Evolutionary conservation across 768 basidiomycete species (phyloP).

Genomic region (Auriscalpium vulgare): DNA sequence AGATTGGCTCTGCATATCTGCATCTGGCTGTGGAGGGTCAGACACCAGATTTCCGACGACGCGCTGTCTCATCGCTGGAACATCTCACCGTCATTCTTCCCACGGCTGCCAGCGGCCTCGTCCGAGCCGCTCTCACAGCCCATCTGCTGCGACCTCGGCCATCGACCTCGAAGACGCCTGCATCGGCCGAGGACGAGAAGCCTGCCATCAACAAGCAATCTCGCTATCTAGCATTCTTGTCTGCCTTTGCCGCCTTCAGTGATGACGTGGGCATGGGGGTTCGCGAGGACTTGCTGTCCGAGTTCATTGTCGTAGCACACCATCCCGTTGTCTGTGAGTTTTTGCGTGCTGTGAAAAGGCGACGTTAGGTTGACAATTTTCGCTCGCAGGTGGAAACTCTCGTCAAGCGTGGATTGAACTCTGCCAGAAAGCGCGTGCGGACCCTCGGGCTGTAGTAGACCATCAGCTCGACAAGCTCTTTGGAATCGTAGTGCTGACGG

Average conservation of each 20-base stretch:
- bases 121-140: slow-evolving; percentile 51
- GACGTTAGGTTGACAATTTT: background rate
- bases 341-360: background rate
- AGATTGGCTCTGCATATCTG: slow-evolving; percentile 59
- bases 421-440: slow-evolving; percentile 58
- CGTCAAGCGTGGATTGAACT: slow-evolving; percentile 74
- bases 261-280: slow-evolving; percentile 33
- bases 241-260: slow-evolving; percentile 40
- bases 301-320: slow-evolving; percentile 63
- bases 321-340: slow-evolving; percentile 58
- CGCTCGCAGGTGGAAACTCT: slow-evolving; percentile 34
- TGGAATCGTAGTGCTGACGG: slow-evolving; percentile 1
- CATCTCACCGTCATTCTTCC: slow-evolving; percentile 33
- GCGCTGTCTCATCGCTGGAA: slow-evolving; percentile 36
- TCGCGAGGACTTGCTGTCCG: slow-evolving; percentile 40
- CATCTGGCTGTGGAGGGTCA: slow-evolving; percentile 59
- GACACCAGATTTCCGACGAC: slow-evolving; percentile 45
- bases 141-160: slow-evolving; percentile 36
- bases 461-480: slow-evolving; percentile 43
- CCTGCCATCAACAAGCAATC: slow-evolving; percentile 40
- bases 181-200: slow-evolving; percentile 31
- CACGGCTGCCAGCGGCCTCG: slow-evolving; percentile 38
- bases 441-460: slow-evolving; percentile 57
- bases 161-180: slow-evolving; percentile 18
- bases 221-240: slow-evolving; percentile 44